These are phyloP conservation scores for Osmanthus fragrans DNA, from an alignment of 257 asterid species.

Conservation along the genomic window DNA sequence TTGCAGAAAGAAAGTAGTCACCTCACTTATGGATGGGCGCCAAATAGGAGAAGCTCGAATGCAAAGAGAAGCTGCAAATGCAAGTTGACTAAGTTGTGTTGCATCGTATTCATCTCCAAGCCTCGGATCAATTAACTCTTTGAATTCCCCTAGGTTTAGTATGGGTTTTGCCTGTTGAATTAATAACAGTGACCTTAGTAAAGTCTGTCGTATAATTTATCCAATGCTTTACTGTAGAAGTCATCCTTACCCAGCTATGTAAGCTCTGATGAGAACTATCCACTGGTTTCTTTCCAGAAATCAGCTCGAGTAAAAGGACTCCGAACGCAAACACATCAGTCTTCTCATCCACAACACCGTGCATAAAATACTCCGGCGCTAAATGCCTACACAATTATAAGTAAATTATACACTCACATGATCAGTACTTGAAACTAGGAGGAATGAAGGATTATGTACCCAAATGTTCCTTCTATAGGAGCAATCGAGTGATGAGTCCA, in stretches of 20 bases:
- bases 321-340: slow-evolving; percentile 98
- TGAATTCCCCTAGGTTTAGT: slow-evolving; percentile 57
- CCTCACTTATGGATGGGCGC: slow-evolving; percentile 97
- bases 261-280: slow-evolving; percentile 86
- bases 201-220: neutral
- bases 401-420: neutral
- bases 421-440: neutral
- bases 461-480: slow-evolving; percentile 98
- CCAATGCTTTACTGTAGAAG: slow-evolving; percentile 1
- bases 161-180: slow-evolving; percentile 78
- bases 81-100: slow-evolving; percentile 58
- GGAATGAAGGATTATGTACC: slow-evolving; percentile 37
- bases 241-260: slow-evolving; percentile 73
- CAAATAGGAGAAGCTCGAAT: slow-evolving; percentile 79
- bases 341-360: slow-evolving; percentile 95
- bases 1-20: slow-evolving; percentile 16
- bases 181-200: neutral
- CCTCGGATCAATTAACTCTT: slow-evolving; percentile 71
- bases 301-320: slow-evolving; percentile 73
- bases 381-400: slow-evolving; percentile 55
- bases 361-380: slow-evolving; percentile 98
- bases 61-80: slow-evolving; percentile 87
- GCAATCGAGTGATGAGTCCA: slow-evolving; percentile 93
- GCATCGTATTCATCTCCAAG: slow-evolving; percentile 57
- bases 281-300: slow-evolving; percentile 91